phyloP scores from a whole-genome alignment of 2,329 filamentous ascomycete genomes.

The Apiospora marii region DNA sequence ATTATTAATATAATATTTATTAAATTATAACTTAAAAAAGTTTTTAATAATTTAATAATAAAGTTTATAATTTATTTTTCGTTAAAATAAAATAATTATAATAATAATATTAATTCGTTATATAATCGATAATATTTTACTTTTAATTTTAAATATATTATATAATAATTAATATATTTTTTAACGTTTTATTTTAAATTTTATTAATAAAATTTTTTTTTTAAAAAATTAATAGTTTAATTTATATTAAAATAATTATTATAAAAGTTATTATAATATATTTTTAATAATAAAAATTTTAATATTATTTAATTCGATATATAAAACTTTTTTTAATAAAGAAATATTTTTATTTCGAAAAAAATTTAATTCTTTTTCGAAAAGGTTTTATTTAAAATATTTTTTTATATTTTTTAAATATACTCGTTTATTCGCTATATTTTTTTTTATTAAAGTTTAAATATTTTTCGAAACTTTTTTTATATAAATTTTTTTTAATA shows the following conservation, averaged over 20 bases:
- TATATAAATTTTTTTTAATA: neutral
- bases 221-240: neutral
- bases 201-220: neutral
- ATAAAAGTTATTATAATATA: constrained; percentile 10
- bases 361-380: too few relatives aligned
- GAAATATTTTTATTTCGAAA: neutral
- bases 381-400: neutral
- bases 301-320: neutral
- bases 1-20: neutral
- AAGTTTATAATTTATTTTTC: neutral
- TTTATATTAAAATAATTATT: neutral
- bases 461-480: neutral
- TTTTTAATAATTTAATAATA: neutral
- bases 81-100: neutral
- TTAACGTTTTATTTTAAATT: neutral
- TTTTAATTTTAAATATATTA: neutral
- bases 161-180: neutral
- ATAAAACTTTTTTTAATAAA: neutral
- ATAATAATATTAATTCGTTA: neutral
- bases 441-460: neutral
- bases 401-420: neutral
- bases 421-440: neutral
- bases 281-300: neutral
- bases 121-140: neutral
- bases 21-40: neutral